Evolutionary conservation across 2,329 filamentous ascomycete species (phyloP).

Genomic region (Fonsecaea pugnacius): DNA sequence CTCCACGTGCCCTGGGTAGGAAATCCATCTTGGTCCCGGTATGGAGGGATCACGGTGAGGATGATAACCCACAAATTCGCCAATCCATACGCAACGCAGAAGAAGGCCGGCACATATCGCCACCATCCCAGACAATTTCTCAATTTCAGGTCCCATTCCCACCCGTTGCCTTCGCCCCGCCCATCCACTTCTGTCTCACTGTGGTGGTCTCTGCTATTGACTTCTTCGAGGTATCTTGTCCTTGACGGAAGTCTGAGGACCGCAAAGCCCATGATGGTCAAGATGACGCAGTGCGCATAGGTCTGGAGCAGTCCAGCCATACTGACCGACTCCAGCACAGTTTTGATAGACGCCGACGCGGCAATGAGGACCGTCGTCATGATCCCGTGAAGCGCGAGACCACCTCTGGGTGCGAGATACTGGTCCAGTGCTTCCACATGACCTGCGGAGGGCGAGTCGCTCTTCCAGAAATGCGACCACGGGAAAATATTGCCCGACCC

Average conservation of each 20-base stretch:
- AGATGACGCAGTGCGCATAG: conserved; percentile 5
- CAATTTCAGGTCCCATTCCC: conserved; percentile 13
- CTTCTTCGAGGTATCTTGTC: background rate
- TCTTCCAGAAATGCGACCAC: conserved; percentile 10
- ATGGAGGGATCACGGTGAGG: conserved; percentile 5
- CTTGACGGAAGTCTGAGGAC: conserved; percentile 8
- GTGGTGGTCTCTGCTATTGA: background rate
- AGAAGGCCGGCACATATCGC: conserved; percentile 4
- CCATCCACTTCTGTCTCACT: background rate
- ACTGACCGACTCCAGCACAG: conserved; percentile 6
- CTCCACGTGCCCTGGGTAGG: background rate
- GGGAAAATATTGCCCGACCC: conserved; percentile 5
- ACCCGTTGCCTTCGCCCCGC: background rate
- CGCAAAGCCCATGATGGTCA: conserved; percentile 7
- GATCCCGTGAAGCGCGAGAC: conserved; percentile 3
- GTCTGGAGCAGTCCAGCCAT: conserved; percentile 5
- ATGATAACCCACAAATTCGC: conserved; percentile 5
- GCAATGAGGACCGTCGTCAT: conserved; percentile 5
- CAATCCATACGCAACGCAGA: conserved; percentile 8
- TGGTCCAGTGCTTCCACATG: conserved; percentile 1
- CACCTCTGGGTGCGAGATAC: conserved; percentile 8
- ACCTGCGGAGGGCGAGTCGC: background rate
- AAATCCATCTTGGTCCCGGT: conserved; percentile 10
- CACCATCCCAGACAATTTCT: conserved; percentile 4
- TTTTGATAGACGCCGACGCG: conserved; percentile 4